Percentiles rank a stretch among this genome's conserved stretches.
Evolutionary conservation across 2,329 filamentous ascomycete species (phyloP).

Genomic region (Botrytis galanthina): DNA sequence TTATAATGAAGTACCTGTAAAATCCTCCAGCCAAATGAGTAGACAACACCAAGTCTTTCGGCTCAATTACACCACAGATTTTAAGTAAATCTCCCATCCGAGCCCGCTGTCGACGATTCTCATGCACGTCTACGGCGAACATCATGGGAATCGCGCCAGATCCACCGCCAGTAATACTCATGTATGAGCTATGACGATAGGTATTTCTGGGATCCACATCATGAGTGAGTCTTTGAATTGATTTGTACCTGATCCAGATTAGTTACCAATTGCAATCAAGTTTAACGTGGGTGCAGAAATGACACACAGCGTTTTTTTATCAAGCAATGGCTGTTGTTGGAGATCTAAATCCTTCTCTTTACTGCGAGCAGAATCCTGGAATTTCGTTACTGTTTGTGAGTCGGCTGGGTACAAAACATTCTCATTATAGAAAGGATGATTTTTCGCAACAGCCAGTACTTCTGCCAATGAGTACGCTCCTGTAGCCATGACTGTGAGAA

Average conservation of each 20-base stretch:
- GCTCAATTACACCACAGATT: background rate
- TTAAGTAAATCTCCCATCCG: background rate
- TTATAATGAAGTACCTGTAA: background rate
- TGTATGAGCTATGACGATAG: background rate
- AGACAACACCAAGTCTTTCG: background rate
- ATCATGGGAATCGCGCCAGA: constrained; percentile 6
- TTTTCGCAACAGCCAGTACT: background rate
- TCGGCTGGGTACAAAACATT: background rate
- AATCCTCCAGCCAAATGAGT: constrained; percentile 8
- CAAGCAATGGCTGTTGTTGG: background rate
- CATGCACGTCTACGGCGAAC: constrained; percentile 8
- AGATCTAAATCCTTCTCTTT: background rate
- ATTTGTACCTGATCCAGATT: background rate
- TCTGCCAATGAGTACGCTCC: background rate
- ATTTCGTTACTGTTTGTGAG: background rate
- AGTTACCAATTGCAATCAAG: background rate
- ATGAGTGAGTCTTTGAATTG: constrained; percentile 4
- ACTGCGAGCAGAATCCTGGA: background rate
- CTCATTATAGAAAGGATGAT: constrained; percentile 5
- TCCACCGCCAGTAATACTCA: constrained; percentile 5
- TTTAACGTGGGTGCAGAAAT: background rate
- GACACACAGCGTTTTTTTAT: background rate
- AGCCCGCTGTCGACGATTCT: constrained; percentile 12
- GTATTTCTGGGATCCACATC: background rate
- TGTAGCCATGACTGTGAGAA: background rate